A percentile compares a stretch with the other conserved stretches of the same genome.
Conservation (phyloP, 2,329 filamentous ascomycete species). For the Simplicillium aogashimaense region DNA sequence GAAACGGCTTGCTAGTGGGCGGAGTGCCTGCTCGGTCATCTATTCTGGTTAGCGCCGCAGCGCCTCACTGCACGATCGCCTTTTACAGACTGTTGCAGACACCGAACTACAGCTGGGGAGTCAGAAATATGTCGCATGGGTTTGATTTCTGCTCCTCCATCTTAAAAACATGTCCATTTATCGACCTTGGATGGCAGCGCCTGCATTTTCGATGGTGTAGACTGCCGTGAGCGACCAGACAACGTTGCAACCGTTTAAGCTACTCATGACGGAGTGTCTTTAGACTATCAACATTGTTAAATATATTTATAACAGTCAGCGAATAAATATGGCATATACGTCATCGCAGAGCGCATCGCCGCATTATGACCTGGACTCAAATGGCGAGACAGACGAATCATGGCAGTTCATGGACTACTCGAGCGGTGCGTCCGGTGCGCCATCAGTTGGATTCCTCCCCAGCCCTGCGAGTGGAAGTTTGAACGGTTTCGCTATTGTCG, state of each 20-base stretch:
- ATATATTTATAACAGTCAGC: too few species aligned
- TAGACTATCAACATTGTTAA: too few species aligned
- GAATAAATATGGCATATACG: slow-evolving; percentile 23
- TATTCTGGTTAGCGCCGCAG: slow-evolving; percentile 6
- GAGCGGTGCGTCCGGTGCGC: slow-evolving; percentile 21
- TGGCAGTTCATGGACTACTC: slow-evolving; percentile 33
- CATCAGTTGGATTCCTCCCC: slow-evolving; percentile 33
- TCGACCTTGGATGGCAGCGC: too few species aligned
- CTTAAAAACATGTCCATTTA: background rate
- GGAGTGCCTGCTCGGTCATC: slow-evolving; percentile 4
- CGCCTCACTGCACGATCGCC: slow-evolving; percentile 4
- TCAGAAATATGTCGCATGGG: slow-evolving; percentile 4
- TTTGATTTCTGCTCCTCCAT: background rate
- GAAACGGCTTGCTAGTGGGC: slow-evolving; percentile 5
- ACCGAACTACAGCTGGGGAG: background rate
- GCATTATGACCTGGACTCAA: slow-evolving; percentile 29
- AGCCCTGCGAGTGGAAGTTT: slow-evolving; percentile 42
- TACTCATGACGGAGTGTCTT: too few species aligned
- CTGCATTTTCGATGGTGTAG: too few species aligned
- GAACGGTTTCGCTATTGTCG: slow-evolving; percentile 38
- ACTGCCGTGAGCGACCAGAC: too few species aligned
- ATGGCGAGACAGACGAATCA: slow-evolving; percentile 30
- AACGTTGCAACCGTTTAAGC: too few species aligned
- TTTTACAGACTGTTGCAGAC: slow-evolving; percentile 3
- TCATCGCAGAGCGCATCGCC: slow-evolving; percentile 27